Evolutionary conservation across 2,329 filamentous ascomycete genomes (phyloP), one percentile per base, ranked within the genome.

Genomic region (Colletotrichum zoysiae): DNA sequence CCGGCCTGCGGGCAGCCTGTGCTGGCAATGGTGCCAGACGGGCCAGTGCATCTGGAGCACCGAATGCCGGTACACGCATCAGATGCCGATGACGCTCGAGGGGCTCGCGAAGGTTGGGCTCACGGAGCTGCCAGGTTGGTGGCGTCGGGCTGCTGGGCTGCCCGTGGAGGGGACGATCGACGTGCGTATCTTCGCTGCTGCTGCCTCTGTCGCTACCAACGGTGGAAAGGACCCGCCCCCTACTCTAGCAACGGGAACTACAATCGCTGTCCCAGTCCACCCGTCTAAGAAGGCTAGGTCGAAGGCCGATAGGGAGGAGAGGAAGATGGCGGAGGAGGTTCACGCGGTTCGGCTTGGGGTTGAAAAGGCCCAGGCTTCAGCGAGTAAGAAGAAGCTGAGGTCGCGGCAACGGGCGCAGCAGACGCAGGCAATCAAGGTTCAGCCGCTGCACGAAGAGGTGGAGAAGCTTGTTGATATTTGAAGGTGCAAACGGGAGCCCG

Each of bases 11-110:
- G 66, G 53, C 74, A 74, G 50, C 35, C 77, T 78, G 76, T 87
- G 86, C 77, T 81, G 82, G 16, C 79, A 85, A 76, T 89, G 85
- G 85, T 87, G 85, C 76, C 80, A 81, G 63, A 78, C 82, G 51
- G 86, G 86, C 8, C 81, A 77, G 16, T 89, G 87, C 77, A 82
- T 80, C 74, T 87, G 81, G 78, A 84, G 82, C 4, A 61, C 69
- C 8, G 73, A 77, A 11, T 89, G 87, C 77, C 80, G 80, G 5
- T 85, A 82, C 76, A 74, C 76, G 58, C 87, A 89, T 76, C 76
- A 75, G 70, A 87, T 88, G 86, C 87, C 86, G 4, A 76, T 75
- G 70, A 84, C 82, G 0, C 40, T 71, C 5, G 78, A 78, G 20
- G 84, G 81, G 1, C 81, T 87, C 8, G 76, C 75, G 11, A 79